Conservation (phyloP, 2,329 filamentous ascomycete species). For the Nakataea oryzae region DNA sequence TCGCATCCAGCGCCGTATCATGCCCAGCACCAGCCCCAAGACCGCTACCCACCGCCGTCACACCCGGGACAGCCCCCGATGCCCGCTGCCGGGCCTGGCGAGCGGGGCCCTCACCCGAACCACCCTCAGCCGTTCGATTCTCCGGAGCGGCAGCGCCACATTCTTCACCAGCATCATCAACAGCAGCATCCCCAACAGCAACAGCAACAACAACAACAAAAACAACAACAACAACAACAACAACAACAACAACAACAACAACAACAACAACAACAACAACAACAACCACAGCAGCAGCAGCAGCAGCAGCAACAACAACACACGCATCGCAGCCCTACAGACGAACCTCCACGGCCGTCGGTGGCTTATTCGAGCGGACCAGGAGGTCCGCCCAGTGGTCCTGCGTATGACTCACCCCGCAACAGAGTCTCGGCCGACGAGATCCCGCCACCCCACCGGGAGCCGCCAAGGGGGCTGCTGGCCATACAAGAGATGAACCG, state of each 20-base stretch:
- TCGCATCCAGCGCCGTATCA: constrained; percentile 21
- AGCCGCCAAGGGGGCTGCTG: constrained; percentile 57
- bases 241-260: constrained; percentile 22
- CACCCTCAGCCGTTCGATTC: constrained; percentile 34
- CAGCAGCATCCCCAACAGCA: constrained; percentile 19
- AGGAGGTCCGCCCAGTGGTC: constrained; percentile 14
- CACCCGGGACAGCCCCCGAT: constrained; percentile 22
- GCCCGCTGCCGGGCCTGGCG: neutral
- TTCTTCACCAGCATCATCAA: constrained; percentile 22
- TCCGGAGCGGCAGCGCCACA: constrained; percentile 37
- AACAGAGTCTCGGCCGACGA: constrained; percentile 32
- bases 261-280: constrained; percentile 16
- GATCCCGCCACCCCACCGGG: constrained; percentile 41
- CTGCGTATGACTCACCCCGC: constrained; percentile 31
- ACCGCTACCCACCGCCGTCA: constrained; percentile 26
- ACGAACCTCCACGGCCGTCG: constrained; percentile 39
- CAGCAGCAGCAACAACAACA: constrained; percentile 18
- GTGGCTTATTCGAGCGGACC: constrained; percentile 35
- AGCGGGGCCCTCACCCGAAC: constrained; percentile 17
- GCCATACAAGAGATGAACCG: constrained; percentile 72
- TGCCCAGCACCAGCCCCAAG: constrained; percentile 19
- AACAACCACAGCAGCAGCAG: constrained; percentile 20
- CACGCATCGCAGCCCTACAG: constrained; percentile 19
- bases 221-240: constrained; percentile 20
- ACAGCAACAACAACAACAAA: constrained; percentile 16